Percentiles rank a stretch among this genome's conserved stretches.
Evolutionary conservation across 2,329 filamentous ascomycete genomes (phyloP).

Genomic region (Didymellaceae sp.): DNA sequence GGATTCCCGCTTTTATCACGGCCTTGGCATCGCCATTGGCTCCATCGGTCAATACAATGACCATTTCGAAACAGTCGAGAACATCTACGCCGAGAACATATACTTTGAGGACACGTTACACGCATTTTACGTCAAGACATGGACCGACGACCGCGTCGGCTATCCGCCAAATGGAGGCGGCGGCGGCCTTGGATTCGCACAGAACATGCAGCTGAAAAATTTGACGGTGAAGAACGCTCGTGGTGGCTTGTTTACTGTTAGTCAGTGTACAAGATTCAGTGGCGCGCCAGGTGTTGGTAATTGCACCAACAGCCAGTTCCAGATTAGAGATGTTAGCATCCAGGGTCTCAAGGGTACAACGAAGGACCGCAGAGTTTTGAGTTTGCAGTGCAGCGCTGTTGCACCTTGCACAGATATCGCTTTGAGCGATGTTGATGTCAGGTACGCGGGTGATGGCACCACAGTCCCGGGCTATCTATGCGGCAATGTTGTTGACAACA

Average conservation of each 20-base stretch:
- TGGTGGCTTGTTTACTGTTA: conserved; percentile 45
- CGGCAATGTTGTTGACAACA: conserved; percentile 25
- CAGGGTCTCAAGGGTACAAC: conserved; percentile 41
- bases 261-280: conserved; percentile 51
- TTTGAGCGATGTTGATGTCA: conserved; percentile 24
- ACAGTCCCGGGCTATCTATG: conserved; percentile 23
- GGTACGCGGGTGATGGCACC: conserved; percentile 23
- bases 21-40: conserved; percentile 61
- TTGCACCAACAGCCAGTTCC: conserved; percentile 51
- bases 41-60: conserved; percentile 63
- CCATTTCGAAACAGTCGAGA: conserved; percentile 58
- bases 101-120: conserved; percentile 55
- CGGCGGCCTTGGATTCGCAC: conserved; percentile 58
- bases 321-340: conserved; percentile 46
- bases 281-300: conserved; percentile 43
- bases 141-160: conserved; percentile 60
- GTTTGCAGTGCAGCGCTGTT: conserved; percentile 39
- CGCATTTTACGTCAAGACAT: conserved; percentile 64
- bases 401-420: conserved; percentile 32
- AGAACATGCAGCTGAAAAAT: conserved; percentile 49
- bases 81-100: conserved; percentile 58
- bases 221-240: conserved; percentile 34
- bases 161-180: conserved; percentile 66
- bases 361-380: conserved; percentile 22
- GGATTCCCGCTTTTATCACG: conserved; percentile 22